Evolutionary conservation across 768 basidiomycete genomes (phyloP).

Genomic region (Agrocybe praecox): DNA sequence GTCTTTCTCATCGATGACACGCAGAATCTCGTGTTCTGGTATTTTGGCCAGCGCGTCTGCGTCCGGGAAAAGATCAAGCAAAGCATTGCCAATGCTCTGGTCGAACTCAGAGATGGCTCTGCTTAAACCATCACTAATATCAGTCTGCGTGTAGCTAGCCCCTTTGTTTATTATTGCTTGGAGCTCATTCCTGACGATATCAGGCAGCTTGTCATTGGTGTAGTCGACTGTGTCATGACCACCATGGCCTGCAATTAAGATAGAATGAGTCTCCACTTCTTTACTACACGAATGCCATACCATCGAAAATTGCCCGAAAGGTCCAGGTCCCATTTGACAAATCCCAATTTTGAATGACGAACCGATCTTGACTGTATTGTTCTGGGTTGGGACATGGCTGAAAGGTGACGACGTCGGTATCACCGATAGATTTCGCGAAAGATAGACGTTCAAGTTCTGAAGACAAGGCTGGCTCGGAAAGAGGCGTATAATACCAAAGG

Average conservation of each 20-base stretch:
- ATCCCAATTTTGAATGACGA: conserved; percentile 40
- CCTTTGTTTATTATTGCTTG: conserved; percentile 9
- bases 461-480: conserved; percentile 44
- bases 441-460: conserved; percentile 43
- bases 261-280: neutral
- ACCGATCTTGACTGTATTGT: conserved; percentile 48
- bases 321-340: conserved; percentile 41
- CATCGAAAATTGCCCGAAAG: conserved; percentile 52
- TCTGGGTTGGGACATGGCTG: conserved; percentile 48
- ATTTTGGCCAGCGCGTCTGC: conserved; percentile 29
- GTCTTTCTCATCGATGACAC: conserved; percentile 41
- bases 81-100: conserved; percentile 32
- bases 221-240: conserved; percentile 51
- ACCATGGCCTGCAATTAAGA: conserved; percentile 37
- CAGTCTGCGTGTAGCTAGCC: conserved; percentile 10
- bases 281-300: conserved; percentile 24
- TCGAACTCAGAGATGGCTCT: conserved; percentile 41
- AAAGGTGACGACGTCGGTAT: conserved; percentile 44
- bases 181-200: conserved; percentile 29
- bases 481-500: conserved; percentile 36
- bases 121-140: conserved; percentile 33
- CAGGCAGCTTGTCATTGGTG: conserved; percentile 32
- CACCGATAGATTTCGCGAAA: conserved; percentile 27
- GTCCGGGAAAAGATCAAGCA: conserved; percentile 46
- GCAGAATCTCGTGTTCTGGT: conserved; percentile 39